Percentiles rank a stretch among this genome's conserved stretches.
Conservation (phyloP, 2,329 filamentous ascomycete genomes). For the Diaporthe longicolla region DNA sequence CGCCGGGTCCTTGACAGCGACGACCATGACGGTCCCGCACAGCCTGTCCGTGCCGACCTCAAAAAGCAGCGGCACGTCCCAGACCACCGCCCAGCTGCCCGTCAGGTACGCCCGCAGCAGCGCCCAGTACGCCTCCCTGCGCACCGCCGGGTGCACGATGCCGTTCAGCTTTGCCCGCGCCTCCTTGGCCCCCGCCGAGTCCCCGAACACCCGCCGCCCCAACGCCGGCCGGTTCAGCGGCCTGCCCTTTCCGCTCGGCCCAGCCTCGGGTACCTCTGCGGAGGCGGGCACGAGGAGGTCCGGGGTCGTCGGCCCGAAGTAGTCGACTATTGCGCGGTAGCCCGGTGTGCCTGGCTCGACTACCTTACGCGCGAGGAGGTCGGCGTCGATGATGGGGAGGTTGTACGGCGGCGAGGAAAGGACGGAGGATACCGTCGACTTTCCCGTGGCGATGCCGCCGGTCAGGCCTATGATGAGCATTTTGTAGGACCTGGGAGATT, state of each 20-base stretch:
- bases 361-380: constrained; percentile 91
- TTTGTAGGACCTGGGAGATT: background rate
- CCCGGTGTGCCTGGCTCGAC: constrained; percentile 91
- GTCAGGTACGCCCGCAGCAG: constrained; percentile 80
- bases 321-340: constrained; percentile 83
- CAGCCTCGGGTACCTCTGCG: constrained; percentile 65
- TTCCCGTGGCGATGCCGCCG: constrained; percentile 97
- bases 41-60: constrained; percentile 88
- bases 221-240: constrained; percentile 90
- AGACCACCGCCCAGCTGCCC: constrained; percentile 89
- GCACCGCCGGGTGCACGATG: constrained; percentile 94
- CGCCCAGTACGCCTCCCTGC: constrained; percentile 82
- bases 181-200: constrained; percentile 75
- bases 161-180: constrained; percentile 86
- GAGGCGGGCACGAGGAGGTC: constrained; percentile 81
- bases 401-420: constrained; percentile 85
- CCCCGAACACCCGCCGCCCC: constrained; percentile 88
- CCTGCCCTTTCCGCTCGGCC: constrained; percentile 73
- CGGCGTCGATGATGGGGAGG: constrained; percentile 93
- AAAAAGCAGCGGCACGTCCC: constrained; percentile 93
- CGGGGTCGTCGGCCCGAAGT: constrained; percentile 87
- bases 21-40: constrained; percentile 88
- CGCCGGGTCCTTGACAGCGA: constrained; percentile 83
- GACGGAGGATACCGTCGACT: constrained; percentile 92
- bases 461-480: constrained; percentile 98